These are phyloP conservation scores for Ogataea ganodermae DNA, from an alignment of 805 yeast genomes.

Conservation along the genomic window DNA sequence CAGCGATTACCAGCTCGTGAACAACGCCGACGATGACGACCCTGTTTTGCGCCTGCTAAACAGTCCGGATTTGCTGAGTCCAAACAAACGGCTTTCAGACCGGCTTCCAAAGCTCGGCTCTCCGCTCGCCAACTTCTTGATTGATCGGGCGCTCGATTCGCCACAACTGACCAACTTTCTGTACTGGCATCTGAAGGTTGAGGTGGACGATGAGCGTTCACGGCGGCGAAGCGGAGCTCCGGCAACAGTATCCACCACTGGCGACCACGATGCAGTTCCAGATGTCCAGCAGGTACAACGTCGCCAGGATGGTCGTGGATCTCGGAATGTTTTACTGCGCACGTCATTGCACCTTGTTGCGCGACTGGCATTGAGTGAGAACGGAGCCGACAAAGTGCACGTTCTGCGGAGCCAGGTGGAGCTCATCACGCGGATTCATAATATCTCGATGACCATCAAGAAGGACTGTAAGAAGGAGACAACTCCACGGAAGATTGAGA, in stretches of 20 bases:
- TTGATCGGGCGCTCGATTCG: constrained; percentile 67
- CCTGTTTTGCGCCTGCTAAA: constrained; percentile 30
- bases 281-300: constrained; percentile 15
- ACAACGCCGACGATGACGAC: constrained; percentile 28
- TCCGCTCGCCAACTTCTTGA: constrained; percentile 73
- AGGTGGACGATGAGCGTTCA: constrained; percentile 62
- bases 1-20: constrained; percentile 37
- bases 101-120: constrained; percentile 40
- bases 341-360: constrained; percentile 35
- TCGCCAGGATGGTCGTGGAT: constrained; percentile 6
- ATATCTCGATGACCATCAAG: constrained; percentile 65
- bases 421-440: constrained; percentile 65
- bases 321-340: constrained; percentile 26
- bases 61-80: constrained; percentile 23
- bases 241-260: constrained; percentile 1
- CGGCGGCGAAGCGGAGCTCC: not conserved
- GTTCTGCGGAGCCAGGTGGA: constrained; percentile 54
- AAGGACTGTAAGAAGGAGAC: constrained; percentile 62
- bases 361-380: constrained; percentile 23
- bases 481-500: constrained; percentile 73
- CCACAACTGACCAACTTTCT: constrained; percentile 75
- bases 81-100: constrained; percentile 14
- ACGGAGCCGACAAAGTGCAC: constrained; percentile 33
- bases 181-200: constrained; percentile 92
- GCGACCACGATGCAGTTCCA: constrained; percentile 4